Evolutionary conservation across 2,329 filamentous ascomycete genomes (phyloP).

Genomic region (Pseudocercospora macadamiae): DNA sequence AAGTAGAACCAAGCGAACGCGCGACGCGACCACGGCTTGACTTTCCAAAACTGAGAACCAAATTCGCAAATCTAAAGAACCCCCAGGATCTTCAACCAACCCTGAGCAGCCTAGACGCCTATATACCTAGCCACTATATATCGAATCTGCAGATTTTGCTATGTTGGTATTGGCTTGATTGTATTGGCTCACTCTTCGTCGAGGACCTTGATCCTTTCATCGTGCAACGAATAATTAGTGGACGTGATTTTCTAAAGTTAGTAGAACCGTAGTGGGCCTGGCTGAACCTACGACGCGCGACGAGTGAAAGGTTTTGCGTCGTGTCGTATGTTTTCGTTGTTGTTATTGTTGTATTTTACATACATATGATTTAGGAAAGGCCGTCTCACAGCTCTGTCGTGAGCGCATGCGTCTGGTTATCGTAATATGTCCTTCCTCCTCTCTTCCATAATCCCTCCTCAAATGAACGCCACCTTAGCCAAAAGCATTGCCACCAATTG

Average conservation of each 20-base stretch:
- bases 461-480: neutral
- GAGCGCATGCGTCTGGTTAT: constrained; percentile 1
- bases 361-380: neutral
- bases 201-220: too few relatives aligned
- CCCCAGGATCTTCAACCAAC: neutral
- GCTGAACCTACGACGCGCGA: too few relatives aligned
- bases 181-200: neutral
- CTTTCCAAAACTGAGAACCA: neutral
- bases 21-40: neutral
- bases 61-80: neutral
- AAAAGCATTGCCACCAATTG: constrained; percentile 1
- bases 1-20: neutral
- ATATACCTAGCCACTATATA: neutral
- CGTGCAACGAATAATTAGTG: too few relatives aligned
- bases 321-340: too few relatives aligned
- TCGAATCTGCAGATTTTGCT: neutral
- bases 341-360: too few relatives aligned
- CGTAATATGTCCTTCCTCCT: neutral
- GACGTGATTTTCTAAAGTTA: too few relatives aligned
- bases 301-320: too few relatives aligned
- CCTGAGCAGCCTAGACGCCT: neutral
- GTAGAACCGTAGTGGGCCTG: too few relatives aligned
- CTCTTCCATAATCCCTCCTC: too few relatives aligned
- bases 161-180: neutral
- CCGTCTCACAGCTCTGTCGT: neutral